A percentile compares a stretch with the other conserved stretches of the same genome.
These are phyloP conservation scores for Ophiocordyceps camponoti-rufipedis DNA, from an alignment of 2,329 filamentous ascomycete genomes.

Conservation along the genomic window DNA sequence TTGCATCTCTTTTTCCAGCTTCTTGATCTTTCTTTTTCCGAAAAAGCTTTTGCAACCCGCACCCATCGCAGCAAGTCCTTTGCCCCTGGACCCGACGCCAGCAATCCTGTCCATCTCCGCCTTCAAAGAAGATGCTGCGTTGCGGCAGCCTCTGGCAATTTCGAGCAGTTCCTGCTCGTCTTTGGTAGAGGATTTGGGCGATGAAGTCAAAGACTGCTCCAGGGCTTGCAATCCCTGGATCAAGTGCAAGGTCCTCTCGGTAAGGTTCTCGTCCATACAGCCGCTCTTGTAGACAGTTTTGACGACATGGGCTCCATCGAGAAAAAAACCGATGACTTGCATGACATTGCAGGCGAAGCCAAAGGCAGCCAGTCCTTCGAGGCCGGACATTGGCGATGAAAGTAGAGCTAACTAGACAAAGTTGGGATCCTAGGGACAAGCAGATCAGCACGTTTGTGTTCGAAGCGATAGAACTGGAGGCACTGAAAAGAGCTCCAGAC, in stretches of 20 bases:
- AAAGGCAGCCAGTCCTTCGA: neutral
- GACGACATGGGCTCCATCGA: neutral
- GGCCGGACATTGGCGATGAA: too few relatives aligned
- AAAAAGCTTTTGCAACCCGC: neutral
- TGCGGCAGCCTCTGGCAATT: neutral
- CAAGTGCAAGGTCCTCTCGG: neutral
- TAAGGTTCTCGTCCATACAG: neutral
- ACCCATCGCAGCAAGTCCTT: neutral
- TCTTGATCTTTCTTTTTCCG: neutral
- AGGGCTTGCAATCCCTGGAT: neutral
- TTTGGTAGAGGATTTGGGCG: neutral
- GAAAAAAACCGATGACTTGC: neutral
- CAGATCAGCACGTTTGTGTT: too few relatives aligned
- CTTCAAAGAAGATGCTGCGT: neutral
- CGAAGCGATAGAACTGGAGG: too few relatives aligned
- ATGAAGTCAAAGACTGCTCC: neutral
- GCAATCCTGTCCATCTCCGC: neutral
- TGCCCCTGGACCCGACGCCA: neutral
- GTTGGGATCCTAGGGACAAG: too few relatives aligned
- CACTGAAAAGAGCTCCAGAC: too few relatives aligned
- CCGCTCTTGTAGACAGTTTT: neutral
- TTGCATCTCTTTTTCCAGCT: neutral
- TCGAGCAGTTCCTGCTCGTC: neutral
- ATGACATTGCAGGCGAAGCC: neutral
- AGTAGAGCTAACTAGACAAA: too few relatives aligned